Evolutionary conservation across 768 basidiomycete species (phyloP).

Genomic region (Pleurotus eryngii): DNA sequence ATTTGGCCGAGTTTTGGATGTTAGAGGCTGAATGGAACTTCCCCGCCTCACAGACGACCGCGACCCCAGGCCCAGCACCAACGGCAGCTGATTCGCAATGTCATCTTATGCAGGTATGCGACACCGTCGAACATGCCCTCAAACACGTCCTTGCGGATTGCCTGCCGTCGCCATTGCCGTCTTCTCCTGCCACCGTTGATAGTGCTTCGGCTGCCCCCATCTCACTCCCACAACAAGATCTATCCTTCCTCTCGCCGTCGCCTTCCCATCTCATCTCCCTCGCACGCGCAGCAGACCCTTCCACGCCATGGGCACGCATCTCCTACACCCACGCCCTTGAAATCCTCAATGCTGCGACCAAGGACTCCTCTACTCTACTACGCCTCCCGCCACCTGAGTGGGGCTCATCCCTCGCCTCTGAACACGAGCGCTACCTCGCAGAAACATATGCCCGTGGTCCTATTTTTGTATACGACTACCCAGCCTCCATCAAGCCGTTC

Average conservation of each 20-base stretch:
- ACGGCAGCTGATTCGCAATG: conserved; percentile 5
- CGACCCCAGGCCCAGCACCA: no score
- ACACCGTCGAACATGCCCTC: conserved; percentile 29
- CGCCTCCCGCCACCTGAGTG: conserved; percentile 43
- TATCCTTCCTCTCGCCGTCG: neutral
- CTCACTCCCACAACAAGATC: neutral
- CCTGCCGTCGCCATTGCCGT: neutral
- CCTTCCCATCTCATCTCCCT: conserved; percentile 17
- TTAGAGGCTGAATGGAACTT: conserved; percentile 89
- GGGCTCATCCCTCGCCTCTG: conserved; percentile 76
- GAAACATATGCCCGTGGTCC: conserved; percentile 66
- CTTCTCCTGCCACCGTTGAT: neutral
- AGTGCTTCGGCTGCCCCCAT: neutral
- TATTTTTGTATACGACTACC: conserved; percentile 91
- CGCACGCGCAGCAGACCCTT: conserved; percentile 30
- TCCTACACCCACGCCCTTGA: conserved; percentile 75
- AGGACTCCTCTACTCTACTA: no score
- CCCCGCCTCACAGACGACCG: neutral
- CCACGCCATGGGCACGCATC: conserved; percentile 62
- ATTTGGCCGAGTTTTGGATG: conserved; percentile 99
- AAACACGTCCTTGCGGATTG: conserved; percentile 6
- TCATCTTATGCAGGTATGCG: conserved; percentile 43
- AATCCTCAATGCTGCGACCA: conserved; percentile 41
- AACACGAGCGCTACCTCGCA: conserved; percentile 92
- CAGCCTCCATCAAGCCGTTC: conserved; percentile 81